Evolutionary conservation across 176 grass and related monocot species (phyloP), one percentile per base, ranked within the genome.

Genomic region (Oryza brachyantha): DNA sequence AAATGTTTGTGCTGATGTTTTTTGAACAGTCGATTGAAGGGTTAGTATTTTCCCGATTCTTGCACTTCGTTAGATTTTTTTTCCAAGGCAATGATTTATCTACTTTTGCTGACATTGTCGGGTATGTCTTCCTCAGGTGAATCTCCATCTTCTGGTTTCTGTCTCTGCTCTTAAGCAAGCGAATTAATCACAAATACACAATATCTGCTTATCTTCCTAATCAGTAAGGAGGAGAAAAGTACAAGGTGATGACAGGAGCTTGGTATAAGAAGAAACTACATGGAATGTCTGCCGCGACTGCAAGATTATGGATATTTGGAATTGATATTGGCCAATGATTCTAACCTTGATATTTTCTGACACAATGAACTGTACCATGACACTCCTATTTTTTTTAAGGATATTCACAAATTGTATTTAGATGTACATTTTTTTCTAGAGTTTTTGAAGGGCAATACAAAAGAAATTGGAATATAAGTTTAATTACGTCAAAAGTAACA

Each of bases 21-120:
- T 48, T 50, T 68, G 24, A 61, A 68, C 19, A 68, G 29, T n/a
- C 68, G 45, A 80, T 32, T 64, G 29, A 83, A 88, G 86, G 86
- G 86, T 88, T 48, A 46, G 61, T 68, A 32, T 29, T 83, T 36
- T 1, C 37, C 32, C 7, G 32, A 69, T 55, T 46, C 71, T 64
- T 27, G 26, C 63, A 42, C 45, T 14, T 45, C 32, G 16, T 41
- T 36, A 35, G 22, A 66, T 38, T 0, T 59, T 86, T 71, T 78
- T 32, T 32, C 13, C 13, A 13, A 46, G 59, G 3, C 43, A 36
- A 46, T 66, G 17, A 0, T 7, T 14, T 77, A 83, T 36, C 29
- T 66, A 0, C 3, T 67, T 78, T 66, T 59, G 29, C 28, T 78
- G 58, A 66, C 10, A 72, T 32, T 2, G 58, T 65, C 31, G 2